These are phyloP conservation scores for Hypoxylon fragiforme DNA, from an alignment of 495 filamentous ascomycete species.

Conservation along the genomic window DNA sequence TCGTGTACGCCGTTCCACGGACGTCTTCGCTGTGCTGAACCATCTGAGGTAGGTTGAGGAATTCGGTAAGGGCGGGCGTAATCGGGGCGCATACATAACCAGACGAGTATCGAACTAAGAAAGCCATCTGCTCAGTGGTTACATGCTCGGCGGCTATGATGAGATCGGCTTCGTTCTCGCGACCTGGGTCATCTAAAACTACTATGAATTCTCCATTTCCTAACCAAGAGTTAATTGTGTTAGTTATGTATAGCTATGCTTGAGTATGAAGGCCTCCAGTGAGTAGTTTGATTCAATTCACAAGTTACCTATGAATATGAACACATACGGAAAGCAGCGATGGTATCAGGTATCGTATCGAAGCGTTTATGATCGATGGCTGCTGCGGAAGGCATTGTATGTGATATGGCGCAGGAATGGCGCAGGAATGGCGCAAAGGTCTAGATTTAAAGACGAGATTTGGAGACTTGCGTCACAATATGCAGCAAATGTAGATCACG, in stretches of 20 bases:
- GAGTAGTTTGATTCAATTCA: not conserved
- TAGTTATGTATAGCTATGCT: conserved; percentile 1
- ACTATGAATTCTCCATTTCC: conserved; percentile 92
- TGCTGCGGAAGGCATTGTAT: conserved; percentile 46
- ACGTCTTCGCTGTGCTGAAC: conserved; percentile 79
- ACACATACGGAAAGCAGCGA: conserved; percentile 78
- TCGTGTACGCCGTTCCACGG: conserved; percentile 88
- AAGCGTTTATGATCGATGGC: conserved; percentile 61
- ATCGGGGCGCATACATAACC: conserved; percentile 91
- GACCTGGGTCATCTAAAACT: conserved; percentile 83
- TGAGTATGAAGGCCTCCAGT: conserved; percentile 4
- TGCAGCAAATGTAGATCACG: conserved; percentile 1
- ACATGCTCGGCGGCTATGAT: conserved; percentile 89
- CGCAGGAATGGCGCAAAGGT: no score
- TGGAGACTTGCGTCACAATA: conserved; percentile 3
- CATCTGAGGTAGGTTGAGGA: conserved; percentile 86
- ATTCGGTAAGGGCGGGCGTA: conserved; percentile 62
- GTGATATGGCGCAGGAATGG: not conserved
- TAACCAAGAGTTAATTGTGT: conserved; percentile 37
- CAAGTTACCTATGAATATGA: conserved; percentile 19
- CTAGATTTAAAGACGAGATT: no score
- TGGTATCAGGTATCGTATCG: conserved; percentile 82
- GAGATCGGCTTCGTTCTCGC: conserved; percentile 97
- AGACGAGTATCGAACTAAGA: conserved; percentile 87
- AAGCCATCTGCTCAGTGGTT: conserved; percentile 89